Percentiles rank a stretch among this genome's conserved stretches.
phyloP scores from a whole-genome alignment of 1,284 basidiomycete genomes.

The Cerioporus squamosus region DNA sequence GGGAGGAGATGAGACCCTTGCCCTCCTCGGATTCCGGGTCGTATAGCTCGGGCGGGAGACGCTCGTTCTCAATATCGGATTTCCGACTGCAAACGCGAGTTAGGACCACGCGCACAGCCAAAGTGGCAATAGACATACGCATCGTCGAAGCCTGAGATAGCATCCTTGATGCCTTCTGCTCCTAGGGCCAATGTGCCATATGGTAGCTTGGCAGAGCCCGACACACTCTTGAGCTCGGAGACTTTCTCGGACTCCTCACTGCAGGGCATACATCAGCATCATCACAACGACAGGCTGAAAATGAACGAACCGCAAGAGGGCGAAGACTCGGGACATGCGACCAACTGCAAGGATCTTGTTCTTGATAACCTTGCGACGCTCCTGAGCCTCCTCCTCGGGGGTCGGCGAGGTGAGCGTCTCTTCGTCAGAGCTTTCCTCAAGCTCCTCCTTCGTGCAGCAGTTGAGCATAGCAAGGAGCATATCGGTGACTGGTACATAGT shows the following conservation, averaged over 20 bases:
- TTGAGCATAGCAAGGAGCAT: slow-evolving; percentile 96
- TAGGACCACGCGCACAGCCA: background rate
- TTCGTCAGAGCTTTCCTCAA: slow-evolving; percentile 84
- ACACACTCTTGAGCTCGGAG: slow-evolving; percentile 93
- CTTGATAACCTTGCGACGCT: slow-evolving; percentile 88
- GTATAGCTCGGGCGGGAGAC: slow-evolving; percentile 92
- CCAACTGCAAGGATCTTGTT: slow-evolving; percentile 99
- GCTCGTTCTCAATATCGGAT: slow-evolving; percentile 99
- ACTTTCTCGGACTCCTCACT: slow-evolving; percentile 98
- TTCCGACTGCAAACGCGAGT: slow-evolving; percentile 68
- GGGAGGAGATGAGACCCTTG: slow-evolving; percentile 59
- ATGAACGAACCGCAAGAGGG: slow-evolving; percentile 81
- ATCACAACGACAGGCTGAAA: background rate
- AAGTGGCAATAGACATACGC: slow-evolving; percentile 68
- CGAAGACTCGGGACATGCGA: slow-evolving; percentile 95
- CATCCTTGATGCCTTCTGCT: slow-evolving; percentile 95
- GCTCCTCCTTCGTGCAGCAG: slow-evolving; percentile 93
- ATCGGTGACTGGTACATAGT: slow-evolving; percentile 72
- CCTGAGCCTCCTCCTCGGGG: slow-evolving; percentile 58
- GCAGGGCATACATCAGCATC: background rate
- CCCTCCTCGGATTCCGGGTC: slow-evolving; percentile 84
- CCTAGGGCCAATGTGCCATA: slow-evolving; percentile 89
- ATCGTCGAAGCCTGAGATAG: slow-evolving; percentile 93
- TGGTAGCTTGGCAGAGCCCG: slow-evolving; percentile 80
- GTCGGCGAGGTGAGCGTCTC: slow-evolving; percentile 48